phyloP scores from a whole-genome alignment of 2,329 filamentous ascomycete species.

The Cercospora nicotianae region DNA sequence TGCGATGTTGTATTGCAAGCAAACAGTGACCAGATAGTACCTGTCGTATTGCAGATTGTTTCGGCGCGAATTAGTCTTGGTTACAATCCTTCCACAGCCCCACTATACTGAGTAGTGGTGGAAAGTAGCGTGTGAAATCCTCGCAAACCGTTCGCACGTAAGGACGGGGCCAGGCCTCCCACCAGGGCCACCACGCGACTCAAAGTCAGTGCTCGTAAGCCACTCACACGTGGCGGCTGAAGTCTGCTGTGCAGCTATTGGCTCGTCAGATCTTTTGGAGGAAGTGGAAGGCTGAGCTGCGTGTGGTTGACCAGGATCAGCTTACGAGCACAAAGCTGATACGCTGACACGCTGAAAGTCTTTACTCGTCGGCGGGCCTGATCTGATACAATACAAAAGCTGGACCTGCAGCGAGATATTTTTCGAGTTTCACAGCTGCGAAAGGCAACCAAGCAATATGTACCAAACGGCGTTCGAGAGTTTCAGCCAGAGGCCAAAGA shows the following conservation, averaged over 20 bases:
- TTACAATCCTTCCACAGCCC: neutral
- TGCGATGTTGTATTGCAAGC: neutral
- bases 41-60: neutral
- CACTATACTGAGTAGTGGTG: neutral
- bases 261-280: neutral
- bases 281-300: neutral
- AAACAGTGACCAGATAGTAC: neutral
- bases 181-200: neutral
- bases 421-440: neutral
- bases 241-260: neutral
- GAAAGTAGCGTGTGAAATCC: neutral
- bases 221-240: neutral
- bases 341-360: neutral
- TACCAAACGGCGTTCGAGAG: slow-evolving; percentile 9
- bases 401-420: neutral
- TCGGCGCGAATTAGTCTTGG: neutral
- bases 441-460: neutral
- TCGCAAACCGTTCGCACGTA: neutral
- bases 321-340: neutral
- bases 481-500: slow-evolving; percentile 5
- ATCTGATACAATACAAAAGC: neutral
- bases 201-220: neutral
- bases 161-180: neutral
- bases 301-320: neutral
- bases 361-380: neutral